Evolutionary conservation across 352 stramenopile genomes (phyloP).

Genomic region (Pythium dissotocum): DNA sequence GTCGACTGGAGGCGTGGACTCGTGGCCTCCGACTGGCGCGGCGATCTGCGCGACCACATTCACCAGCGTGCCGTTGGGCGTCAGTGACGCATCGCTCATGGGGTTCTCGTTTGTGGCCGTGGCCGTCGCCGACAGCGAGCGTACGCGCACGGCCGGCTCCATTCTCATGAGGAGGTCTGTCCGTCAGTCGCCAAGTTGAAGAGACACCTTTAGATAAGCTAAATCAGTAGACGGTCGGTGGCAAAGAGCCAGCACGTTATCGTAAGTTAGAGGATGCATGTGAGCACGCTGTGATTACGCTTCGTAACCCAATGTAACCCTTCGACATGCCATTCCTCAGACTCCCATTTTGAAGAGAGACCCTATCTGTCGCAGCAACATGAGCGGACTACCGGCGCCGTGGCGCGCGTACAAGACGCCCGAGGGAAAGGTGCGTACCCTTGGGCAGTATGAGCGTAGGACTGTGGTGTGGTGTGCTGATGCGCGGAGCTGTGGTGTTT

Average conservation of each 20-base stretch:
- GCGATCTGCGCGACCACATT: not conserved
- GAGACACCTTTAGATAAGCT: constrained; percentile 5
- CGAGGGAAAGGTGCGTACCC: constrained; percentile 72
- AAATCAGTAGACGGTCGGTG: constrained; percentile 2
- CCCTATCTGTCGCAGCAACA: constrained; percentile 4
- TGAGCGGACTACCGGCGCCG: constrained; percentile 48
- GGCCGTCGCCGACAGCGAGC: constrained; percentile 1
- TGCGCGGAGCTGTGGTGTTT: not conserved
- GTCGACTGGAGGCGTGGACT: constrained; percentile 2
- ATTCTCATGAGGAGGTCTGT: not conserved
- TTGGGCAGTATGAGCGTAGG: not conserved
- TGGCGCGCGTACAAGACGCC: constrained; percentile 88
- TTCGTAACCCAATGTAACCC: not conserved
- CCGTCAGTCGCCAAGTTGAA: constrained; percentile 16
- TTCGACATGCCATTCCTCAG: constrained; percentile 2
- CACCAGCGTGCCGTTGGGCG: not conserved
- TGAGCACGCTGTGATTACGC: not conserved
- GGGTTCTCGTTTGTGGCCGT: not conserved
- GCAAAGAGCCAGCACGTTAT: not conserved
- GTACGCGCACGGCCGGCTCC: constrained; percentile 6
- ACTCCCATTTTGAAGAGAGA: constrained; percentile 6
- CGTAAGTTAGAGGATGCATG: not conserved
- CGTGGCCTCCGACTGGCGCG: not conserved
- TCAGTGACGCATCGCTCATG: not conserved
- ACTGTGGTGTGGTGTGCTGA: not conserved